Evolutionary conservation across 441 rosid species (phyloP), one percentile per base, ranked within the genome.

Genomic region (Lepidium campestre): DNA sequence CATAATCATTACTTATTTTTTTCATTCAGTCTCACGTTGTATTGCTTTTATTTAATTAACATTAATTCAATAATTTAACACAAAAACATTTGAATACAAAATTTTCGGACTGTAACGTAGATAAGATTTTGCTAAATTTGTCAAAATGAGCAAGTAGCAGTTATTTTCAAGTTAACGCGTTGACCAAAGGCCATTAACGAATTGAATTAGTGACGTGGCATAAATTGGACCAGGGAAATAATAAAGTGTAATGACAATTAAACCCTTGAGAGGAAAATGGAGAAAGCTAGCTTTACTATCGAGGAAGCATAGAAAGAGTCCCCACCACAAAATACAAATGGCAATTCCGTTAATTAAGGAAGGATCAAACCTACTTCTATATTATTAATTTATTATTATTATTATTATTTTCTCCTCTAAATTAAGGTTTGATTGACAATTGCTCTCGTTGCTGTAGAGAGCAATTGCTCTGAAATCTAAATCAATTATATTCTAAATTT

Each of bases 311-410:
- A 49, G 48, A 18, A 14, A 46, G 3, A 64, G 61, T 48, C 60
- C 56, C 69, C 52, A 71, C 75, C 65, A 57, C 37, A 46, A n/a
- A 29, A 65, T 63, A 31, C 18, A 57, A 59, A 60, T 59, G 77
- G 67, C 72, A 60, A 67, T 53, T 29, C 52, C 77, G 77, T 73
- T 52, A 67, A 73, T 60, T 67, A 66, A 73, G 72, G 72, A 66
- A 73, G 29, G 14, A 59, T 52, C 63, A 73, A 58, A 72, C 62
- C 76, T 72, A 47, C 62, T 66, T 59, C 67, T n/a, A 12, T 59
- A 35, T 0, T 57, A 25, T n/a, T 58, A 27, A 27, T 27, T 25
- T 3, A 25, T 27, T 27, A 5, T 27, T 4, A 27, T 27, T 27
- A 27, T 27, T 27, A 27, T 27, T 27, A 27, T 5, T 27, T 27